A percentile compares a stretch with the other conserved stretches of the same genome.
Evolutionary conservation across 1,284 basidiomycete genomes (phyloP).

Genomic region (Leucoagaricus sp.): DNA sequence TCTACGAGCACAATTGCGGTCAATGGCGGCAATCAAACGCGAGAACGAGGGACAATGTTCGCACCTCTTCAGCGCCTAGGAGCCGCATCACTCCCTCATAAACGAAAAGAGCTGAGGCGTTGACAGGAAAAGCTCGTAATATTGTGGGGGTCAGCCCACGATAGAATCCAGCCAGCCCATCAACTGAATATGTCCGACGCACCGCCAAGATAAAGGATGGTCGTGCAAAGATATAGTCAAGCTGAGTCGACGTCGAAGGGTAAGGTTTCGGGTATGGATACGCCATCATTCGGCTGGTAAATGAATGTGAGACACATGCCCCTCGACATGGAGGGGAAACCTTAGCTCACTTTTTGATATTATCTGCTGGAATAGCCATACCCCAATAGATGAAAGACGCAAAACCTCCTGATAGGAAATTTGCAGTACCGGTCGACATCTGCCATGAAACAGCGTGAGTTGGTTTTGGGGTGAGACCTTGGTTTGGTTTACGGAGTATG

Average conservation of each 20-base stretch:
- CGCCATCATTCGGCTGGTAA: constrained; percentile 60
- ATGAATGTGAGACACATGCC: not conserved
- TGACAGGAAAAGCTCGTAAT: constrained; percentile 71
- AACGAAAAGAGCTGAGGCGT: constrained; percentile 71
- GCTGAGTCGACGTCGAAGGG: constrained; percentile 24
- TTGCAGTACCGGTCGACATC: constrained; percentile 64
- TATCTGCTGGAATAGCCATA: constrained; percentile 76
- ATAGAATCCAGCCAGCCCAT: constrained; percentile 62
- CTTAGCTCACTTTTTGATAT: constrained; percentile 67
- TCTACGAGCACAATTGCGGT: constrained; percentile 27
- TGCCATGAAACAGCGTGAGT: constrained; percentile 25
- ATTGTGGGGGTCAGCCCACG: constrained; percentile 61
- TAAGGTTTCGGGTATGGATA: constrained; percentile 44
- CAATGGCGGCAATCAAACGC: constrained; percentile 14
- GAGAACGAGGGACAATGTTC: constrained; percentile 14
- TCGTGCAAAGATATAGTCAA: constrained; percentile 27
- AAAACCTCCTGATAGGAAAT: constrained; percentile 72
- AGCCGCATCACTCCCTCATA: constrained; percentile 68
- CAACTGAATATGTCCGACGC: constrained; percentile 47
- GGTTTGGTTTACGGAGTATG: constrained; percentile 48
- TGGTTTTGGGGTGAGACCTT: not conserved
- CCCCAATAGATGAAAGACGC: constrained; percentile 65
- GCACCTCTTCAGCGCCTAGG: constrained; percentile 68
- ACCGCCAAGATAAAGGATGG: constrained; percentile 51
- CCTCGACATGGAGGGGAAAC: not conserved